Evolutionary conservation across 1,139 yeast genomes (phyloP).

Genomic region (Sugiyamaella pinicola): DNA sequence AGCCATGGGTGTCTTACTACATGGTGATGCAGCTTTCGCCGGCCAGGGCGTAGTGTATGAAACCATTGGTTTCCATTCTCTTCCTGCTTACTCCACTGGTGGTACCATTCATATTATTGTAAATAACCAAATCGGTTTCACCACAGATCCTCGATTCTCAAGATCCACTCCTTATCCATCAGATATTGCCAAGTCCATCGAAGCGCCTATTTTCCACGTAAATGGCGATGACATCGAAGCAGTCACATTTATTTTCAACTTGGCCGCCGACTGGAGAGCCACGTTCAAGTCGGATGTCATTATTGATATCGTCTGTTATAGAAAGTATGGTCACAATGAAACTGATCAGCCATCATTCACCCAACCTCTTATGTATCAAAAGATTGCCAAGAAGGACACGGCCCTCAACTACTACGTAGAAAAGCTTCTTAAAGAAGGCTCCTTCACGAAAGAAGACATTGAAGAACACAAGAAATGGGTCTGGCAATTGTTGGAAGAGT

Average conservation of each 20-base stretch:
- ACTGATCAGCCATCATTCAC: slow-evolving; percentile 99
- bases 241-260: slow-evolving; percentile 83
- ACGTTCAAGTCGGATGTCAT: slow-evolving; percentile 95
- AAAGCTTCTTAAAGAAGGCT: slow-evolving; percentile 78
- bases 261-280: slow-evolving; percentile 99
- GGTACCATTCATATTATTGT: slow-evolving; percentile 96
- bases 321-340: slow-evolving; percentile 98
- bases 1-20: slow-evolving; percentile 90
- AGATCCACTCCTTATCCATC: slow-evolving; percentile 98
- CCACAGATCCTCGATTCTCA: slow-evolving; percentile 96
- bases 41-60: slow-evolving; percentile 99
- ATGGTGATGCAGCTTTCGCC: slow-evolving; percentile 99
- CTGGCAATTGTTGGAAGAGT: slow-evolving; percentile 90
- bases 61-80: slow-evolving; percentile 90
- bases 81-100: slow-evolving; percentile 97
- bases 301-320: slow-evolving; percentile 96
- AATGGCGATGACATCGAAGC: slow-evolving; percentile 98
- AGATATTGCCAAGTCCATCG: slow-evolving; percentile 93
- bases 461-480: slow-evolving; percentile 98
- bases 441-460: slow-evolving; percentile 86
- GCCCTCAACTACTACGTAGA: slow-evolving; percentile 84
- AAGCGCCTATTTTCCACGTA: slow-evolving; percentile 98
- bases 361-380: slow-evolving; percentile 95
- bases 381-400: slow-evolving; percentile 83
- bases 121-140: slow-evolving; percentile 98